These are phyloP conservation scores for Xylaria cubensis DNA, from an alignment of 495 filamentous ascomycete species.

Conservation along the genomic window DNA sequence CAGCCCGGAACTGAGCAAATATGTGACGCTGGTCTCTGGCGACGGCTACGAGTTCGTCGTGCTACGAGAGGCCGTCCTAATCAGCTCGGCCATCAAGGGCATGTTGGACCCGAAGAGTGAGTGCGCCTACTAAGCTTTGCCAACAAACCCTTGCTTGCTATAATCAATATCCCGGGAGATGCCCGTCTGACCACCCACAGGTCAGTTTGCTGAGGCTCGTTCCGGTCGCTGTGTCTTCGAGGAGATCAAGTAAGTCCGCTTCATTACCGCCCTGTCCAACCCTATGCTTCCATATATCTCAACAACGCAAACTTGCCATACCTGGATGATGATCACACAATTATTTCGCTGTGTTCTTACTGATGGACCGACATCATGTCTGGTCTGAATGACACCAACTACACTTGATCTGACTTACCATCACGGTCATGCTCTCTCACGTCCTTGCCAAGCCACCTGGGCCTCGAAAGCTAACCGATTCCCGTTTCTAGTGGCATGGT, in stretches of 20 bases:
- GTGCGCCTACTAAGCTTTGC: conserved; percentile 32
- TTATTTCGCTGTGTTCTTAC: conserved; percentile 48
- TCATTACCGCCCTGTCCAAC: background rate
- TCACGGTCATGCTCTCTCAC: background rate
- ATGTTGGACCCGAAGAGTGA: conserved; percentile 85
- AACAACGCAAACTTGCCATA: conserved; percentile 6
- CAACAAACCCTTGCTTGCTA: background rate
- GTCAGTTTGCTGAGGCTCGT: conserved; percentile 71
- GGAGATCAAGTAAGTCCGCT: conserved; percentile 72
- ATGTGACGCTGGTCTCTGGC: conserved; percentile 83
- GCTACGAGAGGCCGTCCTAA: conserved; percentile 73
- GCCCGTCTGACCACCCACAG: conserved; percentile 48
- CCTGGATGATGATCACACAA: conserved; percentile 49
- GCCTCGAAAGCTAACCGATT: conserved; percentile 22
- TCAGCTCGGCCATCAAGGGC: conserved; percentile 77
- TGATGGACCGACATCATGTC: conserved; percentile 44
- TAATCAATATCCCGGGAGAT: background rate
- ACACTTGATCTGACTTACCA: conserved; percentile 65
- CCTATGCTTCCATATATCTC: background rate
- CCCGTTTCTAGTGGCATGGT: conserved; percentile 67
- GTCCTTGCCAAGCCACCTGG: no score
- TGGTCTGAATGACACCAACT: conserved; percentile 57
- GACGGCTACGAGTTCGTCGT: conserved; percentile 92
- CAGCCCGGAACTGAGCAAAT: conserved; percentile 55
- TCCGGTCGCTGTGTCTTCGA: conserved; percentile 70